Percentiles rank a stretch among this genome's conserved stretches.
Conservation (phyloP, 140 eudicot genomes). For the Flaveria floridana region DNA sequence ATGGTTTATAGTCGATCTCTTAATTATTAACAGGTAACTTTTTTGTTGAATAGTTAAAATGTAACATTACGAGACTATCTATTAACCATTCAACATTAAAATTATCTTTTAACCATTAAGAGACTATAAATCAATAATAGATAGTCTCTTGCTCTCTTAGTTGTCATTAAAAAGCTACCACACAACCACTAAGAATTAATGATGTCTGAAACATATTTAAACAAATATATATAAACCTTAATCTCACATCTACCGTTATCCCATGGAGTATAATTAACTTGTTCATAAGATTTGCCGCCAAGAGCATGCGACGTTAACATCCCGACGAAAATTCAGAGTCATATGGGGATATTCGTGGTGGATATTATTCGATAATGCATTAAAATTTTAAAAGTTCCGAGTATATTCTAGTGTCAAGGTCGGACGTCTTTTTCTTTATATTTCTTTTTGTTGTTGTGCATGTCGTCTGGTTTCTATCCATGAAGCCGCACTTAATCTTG, state of each 20-base stretch:
- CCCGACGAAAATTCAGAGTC: constrained; percentile 29
- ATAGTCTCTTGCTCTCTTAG: no score
- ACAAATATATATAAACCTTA: not conserved
- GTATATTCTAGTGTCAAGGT: constrained; percentile 34
- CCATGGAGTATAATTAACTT: not conserved
- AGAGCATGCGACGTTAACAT: constrained; percentile 22
- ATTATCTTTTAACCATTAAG: no score
- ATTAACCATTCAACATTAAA: no score
- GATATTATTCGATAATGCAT: constrained; percentile 22
- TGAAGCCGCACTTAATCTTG: not conserved
- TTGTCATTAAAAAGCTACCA: not conserved
- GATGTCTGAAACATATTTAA: not conserved
- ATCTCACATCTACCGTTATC: not conserved
- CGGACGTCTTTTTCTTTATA: constrained; percentile 23
- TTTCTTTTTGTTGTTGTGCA: constrained; percentile 9
- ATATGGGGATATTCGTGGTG: constrained; percentile 34
- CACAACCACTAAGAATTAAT: not conserved
- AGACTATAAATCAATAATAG: no score
- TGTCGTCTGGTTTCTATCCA: constrained; percentile 12
- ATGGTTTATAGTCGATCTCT: no score
- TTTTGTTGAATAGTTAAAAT: no score
- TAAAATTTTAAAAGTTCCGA: constrained; percentile 4
- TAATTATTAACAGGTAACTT: no score
- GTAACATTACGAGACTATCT: no score
- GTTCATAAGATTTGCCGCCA: constrained; percentile 28